Evolutionary conservation across 179 eudicot genomes (phyloP).

Genomic region (Spinacia oleracea): DNA sequence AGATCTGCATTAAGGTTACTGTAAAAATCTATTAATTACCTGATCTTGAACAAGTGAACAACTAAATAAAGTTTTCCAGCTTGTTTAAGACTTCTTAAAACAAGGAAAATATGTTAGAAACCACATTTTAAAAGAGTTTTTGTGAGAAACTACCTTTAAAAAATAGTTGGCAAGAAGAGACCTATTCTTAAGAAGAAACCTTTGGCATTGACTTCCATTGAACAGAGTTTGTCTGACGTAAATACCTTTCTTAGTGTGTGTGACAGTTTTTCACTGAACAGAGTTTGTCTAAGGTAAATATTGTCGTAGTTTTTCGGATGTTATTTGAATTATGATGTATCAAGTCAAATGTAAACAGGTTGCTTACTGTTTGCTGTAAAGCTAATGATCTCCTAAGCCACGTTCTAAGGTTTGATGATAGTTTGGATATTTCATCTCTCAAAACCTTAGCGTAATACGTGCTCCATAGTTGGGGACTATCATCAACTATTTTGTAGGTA

Average conservation of each 20-base stretch:
- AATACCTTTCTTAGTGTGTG: not conserved
- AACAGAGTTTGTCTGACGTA: too few species aligned
- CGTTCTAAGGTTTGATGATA: not conserved
- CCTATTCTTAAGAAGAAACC: too few species aligned
- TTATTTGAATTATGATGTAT: not conserved
- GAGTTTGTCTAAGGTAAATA: not conserved
- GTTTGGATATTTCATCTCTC: not conserved
- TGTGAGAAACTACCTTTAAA: too few species aligned
- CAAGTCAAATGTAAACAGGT: not conserved
- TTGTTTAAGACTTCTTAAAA: constrained; percentile 4
- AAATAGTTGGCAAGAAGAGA: too few species aligned
- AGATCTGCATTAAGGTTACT: too few species aligned
- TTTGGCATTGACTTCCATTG: too few species aligned
- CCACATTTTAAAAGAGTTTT: too few species aligned
- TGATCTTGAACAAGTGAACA: constrained; percentile 19
- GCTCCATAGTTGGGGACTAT: not conserved
- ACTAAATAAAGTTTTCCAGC: not conserved
- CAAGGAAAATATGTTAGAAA: too few species aligned
- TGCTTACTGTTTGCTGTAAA: not conserved
- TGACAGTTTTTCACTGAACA: not conserved
- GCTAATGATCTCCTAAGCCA: not conserved
- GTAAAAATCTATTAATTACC: too few species aligned
- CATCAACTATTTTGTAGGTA: not conserved
- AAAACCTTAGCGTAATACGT: not conserved
- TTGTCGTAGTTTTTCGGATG: not conserved